Evolutionary conservation across 306 rosid species (phyloP), one percentile per base, ranked within the genome.

Genomic region (Potentilla sterilis): DNA sequence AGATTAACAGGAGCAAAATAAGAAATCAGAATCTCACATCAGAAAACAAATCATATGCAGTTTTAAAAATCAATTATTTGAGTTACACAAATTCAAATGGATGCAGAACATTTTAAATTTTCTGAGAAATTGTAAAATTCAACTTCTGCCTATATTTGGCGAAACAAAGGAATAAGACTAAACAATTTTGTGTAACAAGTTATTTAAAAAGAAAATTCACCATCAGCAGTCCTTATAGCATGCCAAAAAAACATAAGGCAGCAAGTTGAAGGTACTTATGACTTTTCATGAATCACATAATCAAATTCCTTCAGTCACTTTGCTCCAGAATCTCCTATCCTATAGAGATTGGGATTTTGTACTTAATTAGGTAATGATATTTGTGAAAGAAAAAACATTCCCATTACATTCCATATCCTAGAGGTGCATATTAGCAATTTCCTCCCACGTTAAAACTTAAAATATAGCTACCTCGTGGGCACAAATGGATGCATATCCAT

Each of bases 401-500:
- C 6, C 48, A 41, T 41, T 11, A n/a, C 73, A 69, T 46, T 16
- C 4, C 15, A 46, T 16, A 69, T 14, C 49, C 59, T 51, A 16
- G 68, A 58, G 49, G 49, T 64, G 74, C 59, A 55, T 7, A 43
- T 7, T 19, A 14, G 72, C n/a, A 42, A 69, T 46, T 77, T 41
- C 57, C 57, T 32, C 47, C 32, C 4, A 24, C 9, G 24, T 41
- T 58, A 21, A 14, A 15, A 28, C 13, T 18, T 21, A 34, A 13
- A 55, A 77, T 24, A 19, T 9, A 21, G 65, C 28, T 32, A 35
- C 51, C 32, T 16, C 14, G 43, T 4, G 77, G 5, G 22, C 22
- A 38, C 18, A 21, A 12, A 70, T 63, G 72, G 77, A 73, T 41
- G 16, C 9, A 73, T 51, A 55, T 9, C 68, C n/a, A 72, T 65